These are phyloP conservation scores for Tuber aestivum DNA, from an alignment of 495 filamentous ascomycete genomes.

Conservation along the genomic window DNA sequence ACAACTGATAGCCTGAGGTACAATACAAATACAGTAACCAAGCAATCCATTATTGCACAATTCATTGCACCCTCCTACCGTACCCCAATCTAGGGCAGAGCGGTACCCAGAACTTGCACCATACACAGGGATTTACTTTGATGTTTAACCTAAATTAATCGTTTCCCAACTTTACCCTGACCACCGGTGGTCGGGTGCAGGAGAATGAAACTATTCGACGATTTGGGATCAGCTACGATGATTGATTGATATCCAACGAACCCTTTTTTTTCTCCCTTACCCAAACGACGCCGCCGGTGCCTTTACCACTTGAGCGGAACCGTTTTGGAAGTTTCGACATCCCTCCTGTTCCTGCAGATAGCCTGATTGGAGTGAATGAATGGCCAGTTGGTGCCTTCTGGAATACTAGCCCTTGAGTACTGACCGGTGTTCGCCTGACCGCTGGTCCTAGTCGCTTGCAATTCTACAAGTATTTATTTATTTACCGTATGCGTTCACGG, in stretches of 20 bases:
- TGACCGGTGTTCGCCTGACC: no score
- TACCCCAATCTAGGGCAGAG: no score
- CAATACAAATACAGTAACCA: no score
- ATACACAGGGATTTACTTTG: not conserved
- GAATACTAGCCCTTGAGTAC: not conserved
- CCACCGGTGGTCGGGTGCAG: not conserved
- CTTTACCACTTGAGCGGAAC: not conserved
- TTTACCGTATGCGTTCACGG: not conserved
- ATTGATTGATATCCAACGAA: not conserved
- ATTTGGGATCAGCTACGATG: not conserved
- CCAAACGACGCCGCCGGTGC: not conserved
- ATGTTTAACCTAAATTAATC: not conserved
- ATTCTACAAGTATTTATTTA: not conserved
- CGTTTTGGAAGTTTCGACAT: not conserved
- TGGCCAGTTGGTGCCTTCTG: not conserved
- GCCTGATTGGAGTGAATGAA: not conserved
- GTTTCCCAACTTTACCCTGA: not conserved
- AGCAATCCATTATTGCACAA: no score
- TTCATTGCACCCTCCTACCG: no score
- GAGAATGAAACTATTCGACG: not conserved
- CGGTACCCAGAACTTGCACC: no score
- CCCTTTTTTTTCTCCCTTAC: not conserved
- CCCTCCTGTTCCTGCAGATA: constrained; percentile 1
- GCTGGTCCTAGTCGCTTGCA: not conserved
- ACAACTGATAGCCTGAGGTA: no score